Evolutionary conservation across 2,329 filamentous ascomycete genomes (phyloP).

Genomic region (Exophiala sideris): DNA sequence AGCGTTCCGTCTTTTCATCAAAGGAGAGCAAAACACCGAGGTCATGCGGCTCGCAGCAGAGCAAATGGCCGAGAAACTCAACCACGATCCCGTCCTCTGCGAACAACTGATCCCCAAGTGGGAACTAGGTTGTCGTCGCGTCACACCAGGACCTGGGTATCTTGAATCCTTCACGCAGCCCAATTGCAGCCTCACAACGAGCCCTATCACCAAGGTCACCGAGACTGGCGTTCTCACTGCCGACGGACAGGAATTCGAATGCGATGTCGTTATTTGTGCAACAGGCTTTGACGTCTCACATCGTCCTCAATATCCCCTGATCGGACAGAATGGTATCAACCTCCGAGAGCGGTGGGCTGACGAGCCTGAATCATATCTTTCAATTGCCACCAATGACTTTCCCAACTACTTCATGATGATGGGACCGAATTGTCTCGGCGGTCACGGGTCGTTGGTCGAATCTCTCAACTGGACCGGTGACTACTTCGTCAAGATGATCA

Average conservation of each 20-base stretch:
- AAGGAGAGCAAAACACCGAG: too few relatives aligned
- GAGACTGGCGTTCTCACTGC: constrained; percentile 29
- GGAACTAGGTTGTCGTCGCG: constrained; percentile 43
- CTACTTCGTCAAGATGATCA: constrained; percentile 32
- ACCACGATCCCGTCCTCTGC: constrained; percentile 26
- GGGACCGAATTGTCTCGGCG: constrained; percentile 32
- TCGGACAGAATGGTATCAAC: constrained; percentile 31
- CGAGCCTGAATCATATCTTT: constrained; percentile 31
- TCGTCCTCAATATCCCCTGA: constrained; percentile 35
- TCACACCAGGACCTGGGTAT: constrained; percentile 52
- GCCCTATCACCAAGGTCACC: constrained; percentile 36
- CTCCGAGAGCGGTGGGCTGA: constrained; percentile 32
- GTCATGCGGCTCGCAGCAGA: constrained; percentile 18
- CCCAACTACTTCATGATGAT: constrained; percentile 37
- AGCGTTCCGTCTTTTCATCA: too few relatives aligned
- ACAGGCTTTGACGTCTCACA: constrained; percentile 43
- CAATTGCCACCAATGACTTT: constrained; percentile 27
- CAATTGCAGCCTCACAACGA: constrained; percentile 35
- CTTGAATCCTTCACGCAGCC: constrained; percentile 46
- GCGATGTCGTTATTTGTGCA: constrained; percentile 38
- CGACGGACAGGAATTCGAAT: constrained; percentile 30
- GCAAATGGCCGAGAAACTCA: constrained; percentile 31
- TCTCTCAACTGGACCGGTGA: constrained; percentile 29
- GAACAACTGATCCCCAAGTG: constrained; percentile 29
- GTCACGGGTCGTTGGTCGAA: constrained; percentile 31